Evolutionary conservation across 2,329 filamentous ascomycete species (phyloP), one percentile per base, ranked within the genome.

Genomic region (Fusarium tuaranense): DNA sequence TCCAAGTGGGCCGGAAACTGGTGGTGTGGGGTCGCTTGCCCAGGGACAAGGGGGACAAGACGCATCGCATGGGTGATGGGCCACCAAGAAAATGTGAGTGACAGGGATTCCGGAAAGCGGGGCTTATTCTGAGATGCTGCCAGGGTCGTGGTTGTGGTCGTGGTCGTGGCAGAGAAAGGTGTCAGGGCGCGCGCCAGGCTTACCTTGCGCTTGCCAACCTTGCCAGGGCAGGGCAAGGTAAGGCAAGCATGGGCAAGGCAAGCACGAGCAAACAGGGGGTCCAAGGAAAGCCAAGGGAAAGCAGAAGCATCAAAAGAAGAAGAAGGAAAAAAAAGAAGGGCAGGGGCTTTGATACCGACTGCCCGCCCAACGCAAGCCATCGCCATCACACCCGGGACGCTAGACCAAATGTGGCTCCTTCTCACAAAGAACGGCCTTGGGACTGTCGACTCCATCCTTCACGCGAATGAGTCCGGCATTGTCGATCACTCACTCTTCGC

Each of bases 1-100:
- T 39, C 48, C 32, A 46, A 22, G 65, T 46, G 32, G 65, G 30
- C 14, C 38, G n/a, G 22, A 39, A 65, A 59, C 32, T 44, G 58
- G 63, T 70, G 72, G 66, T 75, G 72, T 74, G 72, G 69, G 53
- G 72, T 73, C 66, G 41, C 58, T 64, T 67, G 59, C 34, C 38
- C 63, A 73, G 59, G 69, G 69, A 70, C 72, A 60, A 70, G 60
- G 68, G 72, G 65, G 44, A 30, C 7, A 57, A 51, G 46, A 53
- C 18, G 48, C 48, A 44, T 12, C 18, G 18, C 18, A 53, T 53
- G 48, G 48, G 9, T 53, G 30, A 55, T 58, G 63, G 34, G 46
- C 27, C 44, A 51, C 44, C 30, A 22, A 14, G 46, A 60, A 74
- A 59, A 46, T 67, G 53, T 41, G 65, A 65, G 65, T 53, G 62